These are phyloP conservation scores for Linnemannia elongata DNA, from an alignment of 192 early-diverging fungal genomes.

Conservation along the genomic window DNA sequence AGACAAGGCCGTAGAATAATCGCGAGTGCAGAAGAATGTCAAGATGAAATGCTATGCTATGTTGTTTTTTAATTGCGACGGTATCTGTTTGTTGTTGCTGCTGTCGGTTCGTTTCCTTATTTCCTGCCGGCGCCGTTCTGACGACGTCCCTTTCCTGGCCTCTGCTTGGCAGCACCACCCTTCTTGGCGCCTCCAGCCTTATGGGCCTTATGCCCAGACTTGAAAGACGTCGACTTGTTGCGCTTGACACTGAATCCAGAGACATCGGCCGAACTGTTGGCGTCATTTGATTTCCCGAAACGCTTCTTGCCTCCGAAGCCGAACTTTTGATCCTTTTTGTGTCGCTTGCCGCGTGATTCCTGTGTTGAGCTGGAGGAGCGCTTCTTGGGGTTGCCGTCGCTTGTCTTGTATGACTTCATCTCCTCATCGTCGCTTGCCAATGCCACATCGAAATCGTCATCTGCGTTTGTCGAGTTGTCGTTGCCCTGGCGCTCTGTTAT, in stretches of 20 bases:
- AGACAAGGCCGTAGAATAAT: no score
- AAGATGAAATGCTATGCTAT: no score
- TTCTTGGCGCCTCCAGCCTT: constrained; percentile 34
- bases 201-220: constrained; percentile 28
- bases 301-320: constrained; percentile 94
- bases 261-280: constrained; percentile 81
- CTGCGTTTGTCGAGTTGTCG: constrained; percentile 57
- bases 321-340: constrained; percentile 86
- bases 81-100: no score
- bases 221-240: constrained; percentile 55
- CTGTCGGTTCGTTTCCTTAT: not conserved
- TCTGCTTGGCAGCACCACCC: constrained; percentile 38
- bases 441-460: constrained; percentile 82
- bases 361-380: constrained; percentile 27
- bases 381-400: constrained; percentile 20
- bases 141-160: constrained; percentile 59
- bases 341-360: constrained; percentile 39
- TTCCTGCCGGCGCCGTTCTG: constrained; percentile 46
- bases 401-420: constrained; percentile 41
- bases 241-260: constrained; percentile 70
- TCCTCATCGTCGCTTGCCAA: constrained; percentile 60
- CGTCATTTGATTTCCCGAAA: constrained; percentile 81
- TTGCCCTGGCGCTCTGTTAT: constrained; percentile 68
- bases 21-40: no score
- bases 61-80: no score